phyloP scores from a whole-genome alignment of 2,329 filamentous ascomycete genomes.

The Sclerotinia minor region DNA sequence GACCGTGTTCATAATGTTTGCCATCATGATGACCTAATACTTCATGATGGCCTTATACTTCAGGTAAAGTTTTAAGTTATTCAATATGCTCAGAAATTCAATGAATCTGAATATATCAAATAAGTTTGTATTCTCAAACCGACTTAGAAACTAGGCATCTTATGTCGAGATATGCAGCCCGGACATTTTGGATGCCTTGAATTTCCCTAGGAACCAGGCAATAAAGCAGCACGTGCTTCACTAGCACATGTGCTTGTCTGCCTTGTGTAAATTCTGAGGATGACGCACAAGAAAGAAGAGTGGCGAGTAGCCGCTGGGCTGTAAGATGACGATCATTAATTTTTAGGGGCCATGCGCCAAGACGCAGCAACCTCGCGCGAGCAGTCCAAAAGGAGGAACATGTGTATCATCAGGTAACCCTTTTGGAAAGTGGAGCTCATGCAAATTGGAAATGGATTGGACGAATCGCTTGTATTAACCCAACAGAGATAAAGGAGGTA shows the following conservation, averaged over 20 bases:
- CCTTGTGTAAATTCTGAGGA: not conserved
- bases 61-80: not conserved
- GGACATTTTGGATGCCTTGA: too few relatives aligned
- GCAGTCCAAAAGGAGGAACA: not conserved
- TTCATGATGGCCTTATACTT: too few relatives aligned
- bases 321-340: not conserved
- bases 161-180: not conserved
- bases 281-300: not conserved
- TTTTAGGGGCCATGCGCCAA: not conserved
- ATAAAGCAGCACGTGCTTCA: too few relatives aligned
- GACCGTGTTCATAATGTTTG: not conserved
- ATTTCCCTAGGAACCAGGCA: too few relatives aligned
- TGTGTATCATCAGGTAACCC: not conserved
- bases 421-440: not conserved
- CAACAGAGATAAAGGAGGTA: not conserved
- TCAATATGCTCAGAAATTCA: not conserved
- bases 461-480: not conserved
- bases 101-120: too few relatives aligned
- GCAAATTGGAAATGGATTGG: not conserved
- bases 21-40: too few relatives aligned
- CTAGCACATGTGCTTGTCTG: not conserved
- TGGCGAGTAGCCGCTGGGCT: not conserved
- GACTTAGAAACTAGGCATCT: not conserved
- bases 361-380: not conserved
- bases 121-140: not conserved